Base-by-base conservation (phyloP, 805 yeast species). In the Myxozyma udenii region DNA sequence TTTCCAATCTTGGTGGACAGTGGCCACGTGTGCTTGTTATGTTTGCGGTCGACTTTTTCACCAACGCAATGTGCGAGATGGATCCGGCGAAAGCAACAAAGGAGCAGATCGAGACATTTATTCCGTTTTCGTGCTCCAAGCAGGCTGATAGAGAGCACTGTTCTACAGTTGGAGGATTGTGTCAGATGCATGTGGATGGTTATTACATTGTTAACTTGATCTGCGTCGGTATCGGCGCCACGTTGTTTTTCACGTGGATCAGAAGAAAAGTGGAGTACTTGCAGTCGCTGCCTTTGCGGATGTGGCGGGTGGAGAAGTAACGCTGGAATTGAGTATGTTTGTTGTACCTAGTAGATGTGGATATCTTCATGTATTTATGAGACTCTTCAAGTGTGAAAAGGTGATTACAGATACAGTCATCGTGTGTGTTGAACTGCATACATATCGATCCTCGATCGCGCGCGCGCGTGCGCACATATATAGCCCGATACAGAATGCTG, bases 1-100 rank as follows among this genome's bases (percentile, higher is more conserved):
- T 93, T 43, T 81, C 95, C 38, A 93, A 93, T 66, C 76, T 91
- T 51, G 98, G 98, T 22, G 98, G 98, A 9, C 93, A 95, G 40
- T 93, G 98, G 98, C 98, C 98, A 1, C 77, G 88, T 48, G 72
- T 87, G n/a, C 72, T 93, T 28, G 83, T 91, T 1, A 77, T 89
- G 60, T 79, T 75, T 53, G 74, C 89, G 68, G 91, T 93, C 49
- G 97, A 91, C 69, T 77, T 74, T 60, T 78, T 89, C 61, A 86
- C 97, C 0, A 62, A 69, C 3, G 80, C 89, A 1, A 66, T 73
- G 26, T 91, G 98, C 69, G 60, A 68, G 6, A 46, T 57, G 47
- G 46, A 30, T 14, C 50, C 66, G 26, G 55, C 48, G 9, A 28
- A 16, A 19, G 37, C 61, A 36, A 55, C 51, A 22, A 46, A 43